Evolutionary conservation across 2,329 filamentous ascomycete genomes (phyloP), one percentile per base, ranked within the genome.

Genomic region (Celoporthe dispersa): DNA sequence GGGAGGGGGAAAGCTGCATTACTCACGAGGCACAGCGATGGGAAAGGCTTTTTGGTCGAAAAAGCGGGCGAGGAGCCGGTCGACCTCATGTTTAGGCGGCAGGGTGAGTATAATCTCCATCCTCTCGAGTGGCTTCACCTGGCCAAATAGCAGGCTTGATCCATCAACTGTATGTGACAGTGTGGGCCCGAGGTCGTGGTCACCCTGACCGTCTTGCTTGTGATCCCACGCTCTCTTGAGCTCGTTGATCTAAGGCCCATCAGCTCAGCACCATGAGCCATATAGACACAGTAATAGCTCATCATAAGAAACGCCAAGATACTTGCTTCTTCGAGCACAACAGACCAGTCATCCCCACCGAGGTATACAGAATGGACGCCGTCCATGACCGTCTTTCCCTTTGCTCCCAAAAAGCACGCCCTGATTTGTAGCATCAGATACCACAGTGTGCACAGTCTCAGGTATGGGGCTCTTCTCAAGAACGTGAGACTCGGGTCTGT

Each of bases 101-200:
- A 78, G 55, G 37, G 72, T 70, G 25, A 73, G 72, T 16, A 77
- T 57, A n/a, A 78, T 75, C 67, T 75, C 76, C 35, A 75, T 64
- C 8, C 73, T 73, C 11, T 74, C 73, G 44, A 77, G 67, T n/a
- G 73, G 74, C 64, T 74, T 75, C 48, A 72, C 70, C 61, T 75
- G 73, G 53, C 69, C 72, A 37, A 74, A 77, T 19, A 77, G 73
- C 19, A 77, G 70, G 66, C 75, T 75, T 6, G 75, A 73, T 55
- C 75, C 76, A 67, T 76, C 73, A 35, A 76, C 75, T 2, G 69
- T 71, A 37, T 72, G 69, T 12, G 73, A 73, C 28, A 67, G 66
- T 6, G 60, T 33, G 4, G 80, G 82, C 5, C 80, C 81, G 14
- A 71, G n/a, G 39, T 41, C 44, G 48, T 69, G 64, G 33, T 74